A percentile compares a stretch with the other conserved stretches of the same genome.
These are phyloP conservation scores for Pseudopithomyces chartarum DNA, from an alignment of 2,329 filamentous ascomycete species.

Conservation along the genomic window DNA sequence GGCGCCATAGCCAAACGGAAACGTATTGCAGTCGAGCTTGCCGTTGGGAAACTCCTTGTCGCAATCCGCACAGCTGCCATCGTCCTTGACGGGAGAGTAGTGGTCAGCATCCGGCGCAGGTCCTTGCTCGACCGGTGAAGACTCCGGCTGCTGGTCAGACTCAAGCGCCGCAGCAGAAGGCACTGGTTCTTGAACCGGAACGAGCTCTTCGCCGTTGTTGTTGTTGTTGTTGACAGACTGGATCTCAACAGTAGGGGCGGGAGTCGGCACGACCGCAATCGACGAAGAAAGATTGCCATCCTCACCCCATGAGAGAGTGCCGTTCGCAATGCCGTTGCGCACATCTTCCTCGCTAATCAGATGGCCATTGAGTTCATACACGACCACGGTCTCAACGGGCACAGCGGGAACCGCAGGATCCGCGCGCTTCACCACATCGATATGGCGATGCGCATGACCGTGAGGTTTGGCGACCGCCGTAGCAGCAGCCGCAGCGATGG, in stretches of 20 bases:
- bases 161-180: constrained; percentile 12
- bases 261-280: constrained; percentile 19
- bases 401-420: constrained; percentile 58
- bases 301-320: constrained; percentile 68
- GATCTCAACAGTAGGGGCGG: constrained; percentile 15
- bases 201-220: neutral
- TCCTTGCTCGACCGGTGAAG: constrained; percentile 11
- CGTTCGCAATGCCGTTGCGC: constrained; percentile 71
- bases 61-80: constrained; percentile 55
- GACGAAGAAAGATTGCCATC: constrained; percentile 56
- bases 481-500: constrained; percentile 48
- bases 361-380: constrained; percentile 73
- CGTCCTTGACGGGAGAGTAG: constrained; percentile 17
- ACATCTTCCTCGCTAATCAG: constrained; percentile 67
- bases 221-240: constrained; percentile 6
- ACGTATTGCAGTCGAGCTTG: constrained; percentile 69
- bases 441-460: constrained; percentile 63
- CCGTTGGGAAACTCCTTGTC: constrained; percentile 76
- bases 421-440: constrained; percentile 53
- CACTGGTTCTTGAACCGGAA: neutral
- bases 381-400: constrained; percentile 65
- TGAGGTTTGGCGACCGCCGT: constrained; percentile 64
- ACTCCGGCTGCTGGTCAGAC: constrained; percentile 15
- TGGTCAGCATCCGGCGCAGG: constrained; percentile 21
- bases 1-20: constrained; percentile 83